These are phyloP conservation scores for Earliella scabrosa DNA, from an alignment of 1,284 basidiomycete genomes.

Conservation along the genomic window DNA sequence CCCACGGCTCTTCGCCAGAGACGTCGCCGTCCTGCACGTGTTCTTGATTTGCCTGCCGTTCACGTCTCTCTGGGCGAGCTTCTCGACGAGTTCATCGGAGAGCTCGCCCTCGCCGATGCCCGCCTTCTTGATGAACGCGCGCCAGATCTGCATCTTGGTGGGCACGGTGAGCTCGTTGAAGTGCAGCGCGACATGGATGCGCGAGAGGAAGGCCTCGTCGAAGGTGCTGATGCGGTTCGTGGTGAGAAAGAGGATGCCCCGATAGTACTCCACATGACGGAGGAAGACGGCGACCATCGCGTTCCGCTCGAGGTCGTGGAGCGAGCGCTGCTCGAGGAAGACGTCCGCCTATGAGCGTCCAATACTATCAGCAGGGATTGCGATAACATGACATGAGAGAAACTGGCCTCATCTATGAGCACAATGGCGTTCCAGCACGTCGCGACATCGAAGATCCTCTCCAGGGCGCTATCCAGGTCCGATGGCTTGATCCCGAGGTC, in stretches of 20 bases:
- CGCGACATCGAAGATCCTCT: constrained; percentile 44
- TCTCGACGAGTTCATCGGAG: constrained; percentile 43
- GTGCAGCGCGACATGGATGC: constrained; percentile 65
- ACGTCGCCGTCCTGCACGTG: constrained; percentile 60
- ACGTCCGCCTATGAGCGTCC: constrained; percentile 32
- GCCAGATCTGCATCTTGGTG: constrained; percentile 58
- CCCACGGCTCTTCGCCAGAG: constrained; percentile 52
- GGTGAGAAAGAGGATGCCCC: constrained; percentile 66
- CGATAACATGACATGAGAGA: constrained; percentile 30
- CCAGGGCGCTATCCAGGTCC: constrained; percentile 25
- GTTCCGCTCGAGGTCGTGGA: constrained; percentile 58
- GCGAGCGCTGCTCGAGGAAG: constrained; percentile 63
- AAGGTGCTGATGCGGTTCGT: constrained; percentile 67
- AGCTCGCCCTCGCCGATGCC: constrained; percentile 29
- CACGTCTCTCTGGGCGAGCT: constrained; percentile 50
- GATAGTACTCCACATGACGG: constrained; percentile 64
- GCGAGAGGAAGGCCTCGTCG: constrained; percentile 68
- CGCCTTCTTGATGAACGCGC: constrained; percentile 52
- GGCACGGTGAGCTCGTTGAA: constrained; percentile 53
- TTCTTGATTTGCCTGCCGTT: constrained; percentile 72
- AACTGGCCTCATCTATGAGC: constrained; percentile 43
- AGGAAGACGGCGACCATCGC: constrained; percentile 71
- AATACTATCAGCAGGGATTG: neutral
- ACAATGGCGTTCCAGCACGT: constrained; percentile 66
- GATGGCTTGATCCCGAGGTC: constrained; percentile 56